Conservation (phyloP, 345 rosid species). For the Lepidium africanum region DNA sequence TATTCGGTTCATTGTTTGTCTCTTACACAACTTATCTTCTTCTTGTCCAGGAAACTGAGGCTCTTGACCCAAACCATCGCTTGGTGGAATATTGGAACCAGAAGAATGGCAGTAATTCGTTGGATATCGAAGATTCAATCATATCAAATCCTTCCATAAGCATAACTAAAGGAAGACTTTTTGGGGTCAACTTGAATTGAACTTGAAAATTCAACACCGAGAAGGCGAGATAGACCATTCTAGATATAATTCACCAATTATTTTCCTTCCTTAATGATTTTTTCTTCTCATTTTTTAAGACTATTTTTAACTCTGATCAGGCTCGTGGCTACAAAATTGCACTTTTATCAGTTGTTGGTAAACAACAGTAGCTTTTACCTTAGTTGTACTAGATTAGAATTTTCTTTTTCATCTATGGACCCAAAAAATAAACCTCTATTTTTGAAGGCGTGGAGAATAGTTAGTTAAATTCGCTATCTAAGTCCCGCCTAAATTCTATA, state of each 20-base stretch:
- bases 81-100: conserved; percentile 58
- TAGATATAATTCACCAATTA: neutral
- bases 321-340: neutral
- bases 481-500: neutral
- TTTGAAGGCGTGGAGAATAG: neutral
- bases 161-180: conserved; percentile 6
- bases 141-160: neutral
- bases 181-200: conserved; percentile 27
- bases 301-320: neutral
- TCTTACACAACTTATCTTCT: neutral
- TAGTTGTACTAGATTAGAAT: too few species aligned
- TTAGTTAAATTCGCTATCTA: neutral
- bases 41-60: conserved; percentile 53
- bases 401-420: too few species aligned
- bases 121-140: neutral
- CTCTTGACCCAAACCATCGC: conserved; percentile 61
- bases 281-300: neutral
- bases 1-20: neutral
- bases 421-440: neutral
- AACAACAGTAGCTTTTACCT: neutral
- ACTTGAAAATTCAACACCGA: neutral
- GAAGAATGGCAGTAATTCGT: neutral
- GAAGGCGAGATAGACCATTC: neutral
- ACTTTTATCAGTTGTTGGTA: neutral
- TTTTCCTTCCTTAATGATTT: neutral